Conservation (phyloP, 305 asterid species). For the Fraxinus sp. region DNA sequence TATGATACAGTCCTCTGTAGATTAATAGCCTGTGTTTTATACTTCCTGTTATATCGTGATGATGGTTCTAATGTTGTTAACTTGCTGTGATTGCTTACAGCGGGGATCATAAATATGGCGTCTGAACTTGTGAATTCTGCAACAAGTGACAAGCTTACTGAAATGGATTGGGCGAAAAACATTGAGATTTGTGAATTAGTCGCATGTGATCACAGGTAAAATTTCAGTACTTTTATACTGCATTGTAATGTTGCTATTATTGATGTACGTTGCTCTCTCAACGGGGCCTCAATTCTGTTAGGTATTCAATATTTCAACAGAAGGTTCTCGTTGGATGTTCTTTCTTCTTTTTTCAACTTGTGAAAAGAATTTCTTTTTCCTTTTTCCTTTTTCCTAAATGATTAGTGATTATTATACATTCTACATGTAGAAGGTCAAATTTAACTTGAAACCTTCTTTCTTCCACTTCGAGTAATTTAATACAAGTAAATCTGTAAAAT, state of each 20-base stretch:
- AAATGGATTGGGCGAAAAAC: constrained; percentile 87
- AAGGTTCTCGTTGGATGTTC: not conserved
- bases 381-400: not conserved
- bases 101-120: constrained; percentile 59
- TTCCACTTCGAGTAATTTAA: not conserved
- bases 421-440: not conserved
- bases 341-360: not conserved
- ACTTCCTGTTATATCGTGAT: not conserved
- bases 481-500: constrained; percentile 8
- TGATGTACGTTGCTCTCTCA: constrained; percentile 5
- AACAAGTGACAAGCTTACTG: constrained; percentile 81
- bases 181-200: constrained; percentile 87
- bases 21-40: constrained; percentile 13
- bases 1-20: constrained; percentile 16
- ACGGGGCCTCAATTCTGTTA: not conserved
- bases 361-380: not conserved
- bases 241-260: not conserved
- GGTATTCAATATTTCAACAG: constrained; percentile 1
- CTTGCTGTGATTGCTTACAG: constrained; percentile 28
- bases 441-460: not conserved
- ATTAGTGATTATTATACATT: constrained; percentile 3
- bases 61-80: constrained; percentile 14
- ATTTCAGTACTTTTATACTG: constrained; percentile 2
- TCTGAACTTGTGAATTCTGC: constrained; percentile 84
- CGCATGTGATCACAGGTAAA: constrained; percentile 71